Percentiles rank a stretch among this genome's conserved stretches.
These are phyloP conservation scores for Cicer pinnatifidum DNA, from an alignment of 306 rosid species.

Conservation along the genomic window DNA sequence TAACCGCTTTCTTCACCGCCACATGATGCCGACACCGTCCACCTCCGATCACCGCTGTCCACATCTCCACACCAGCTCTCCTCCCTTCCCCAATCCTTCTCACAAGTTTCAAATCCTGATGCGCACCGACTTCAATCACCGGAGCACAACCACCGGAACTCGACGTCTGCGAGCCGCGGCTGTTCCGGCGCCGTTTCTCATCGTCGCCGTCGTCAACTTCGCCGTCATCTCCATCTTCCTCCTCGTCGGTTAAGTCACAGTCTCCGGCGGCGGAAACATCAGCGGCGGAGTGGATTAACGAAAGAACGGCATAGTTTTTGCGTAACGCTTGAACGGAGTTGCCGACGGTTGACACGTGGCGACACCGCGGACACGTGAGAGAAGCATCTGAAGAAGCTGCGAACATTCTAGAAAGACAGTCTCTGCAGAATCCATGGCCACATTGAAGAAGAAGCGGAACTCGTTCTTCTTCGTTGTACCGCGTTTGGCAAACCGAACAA, in stretches of 20 bases:
- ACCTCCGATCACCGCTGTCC: conserved; percentile 72
- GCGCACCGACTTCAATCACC: conserved; percentile 83
- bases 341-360: conserved; percentile 86
- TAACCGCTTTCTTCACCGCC: conserved; percentile 77
- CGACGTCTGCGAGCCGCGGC: conserved; percentile 65
- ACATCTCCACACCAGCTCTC: conserved; percentile 80
- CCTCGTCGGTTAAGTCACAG: conserved; percentile 71
- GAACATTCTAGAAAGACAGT: conserved; percentile 88
- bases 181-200: conserved; percentile 53
- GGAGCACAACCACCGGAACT: conserved; percentile 89
- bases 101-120: conserved; percentile 76
- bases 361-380: conserved; percentile 84
- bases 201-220: conserved; percentile 52
- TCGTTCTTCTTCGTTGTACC: conserved; percentile 96
- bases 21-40: conserved; percentile 77
- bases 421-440: conserved; percentile 95
- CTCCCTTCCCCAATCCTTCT: conserved; percentile 77
- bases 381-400: conserved; percentile 67
- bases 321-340: conserved; percentile 88
- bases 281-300: conserved; percentile 66
- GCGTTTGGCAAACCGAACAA: conserved; percentile 93
- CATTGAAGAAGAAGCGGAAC: conserved; percentile 97
- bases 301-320: conserved; percentile 86
- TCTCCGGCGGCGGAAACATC: conserved; percentile 43
- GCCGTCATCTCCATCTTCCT: conserved; percentile 50